Conservation (phyloP, 495 filamentous ascomycete genomes). For the Xylaria cubensis region DNA sequence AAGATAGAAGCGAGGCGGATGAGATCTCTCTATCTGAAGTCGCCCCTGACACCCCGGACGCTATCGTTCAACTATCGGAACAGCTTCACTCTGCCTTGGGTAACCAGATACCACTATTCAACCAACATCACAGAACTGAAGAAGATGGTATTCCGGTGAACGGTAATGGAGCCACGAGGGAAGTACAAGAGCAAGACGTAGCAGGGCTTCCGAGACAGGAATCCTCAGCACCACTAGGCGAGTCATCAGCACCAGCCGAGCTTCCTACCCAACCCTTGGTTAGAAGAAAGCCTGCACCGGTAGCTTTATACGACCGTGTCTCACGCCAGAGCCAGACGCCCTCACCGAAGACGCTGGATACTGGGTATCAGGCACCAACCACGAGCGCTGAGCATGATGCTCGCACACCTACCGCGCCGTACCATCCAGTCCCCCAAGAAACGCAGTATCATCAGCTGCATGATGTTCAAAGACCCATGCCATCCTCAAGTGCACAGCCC, state of each 20-base stretch:
- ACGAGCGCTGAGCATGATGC: slow-evolving; percentile 10
- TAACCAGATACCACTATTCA: slow-evolving; percentile 33
- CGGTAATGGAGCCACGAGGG: neutral
- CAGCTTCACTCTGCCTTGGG: slow-evolving; percentile 37
- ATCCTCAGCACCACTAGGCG: neutral
- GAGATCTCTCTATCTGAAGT: slow-evolving; percentile 15
- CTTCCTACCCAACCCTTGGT: slow-evolving; percentile 31
- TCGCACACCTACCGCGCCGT: slow-evolving; percentile 27
- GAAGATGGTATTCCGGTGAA: neutral
- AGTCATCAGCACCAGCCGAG: slow-evolving; percentile 26
- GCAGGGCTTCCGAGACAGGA: neutral
- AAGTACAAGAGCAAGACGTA: slow-evolving; percentile 16
- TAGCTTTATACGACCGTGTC: slow-evolving; percentile 18
- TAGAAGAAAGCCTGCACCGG: slow-evolving; percentile 37
- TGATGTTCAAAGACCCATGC: neutral
- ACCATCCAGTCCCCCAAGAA: slow-evolving; percentile 23
- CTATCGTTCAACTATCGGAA: slow-evolving; percentile 27
- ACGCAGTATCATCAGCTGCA: slow-evolving; percentile 8
- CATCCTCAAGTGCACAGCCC: slow-evolving; percentile 18
- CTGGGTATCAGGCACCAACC: slow-evolving; percentile 20
- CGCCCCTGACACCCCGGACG: neutral
- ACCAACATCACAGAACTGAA: slow-evolving; percentile 13
- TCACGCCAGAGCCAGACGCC: slow-evolving; percentile 30
- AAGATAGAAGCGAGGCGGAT: slow-evolving; percentile 12
- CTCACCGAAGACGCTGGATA: slow-evolving; percentile 29